Conservation (phyloP, 352 stramenopile genomes). For the Pythium rhizo-oryzae region DNA sequence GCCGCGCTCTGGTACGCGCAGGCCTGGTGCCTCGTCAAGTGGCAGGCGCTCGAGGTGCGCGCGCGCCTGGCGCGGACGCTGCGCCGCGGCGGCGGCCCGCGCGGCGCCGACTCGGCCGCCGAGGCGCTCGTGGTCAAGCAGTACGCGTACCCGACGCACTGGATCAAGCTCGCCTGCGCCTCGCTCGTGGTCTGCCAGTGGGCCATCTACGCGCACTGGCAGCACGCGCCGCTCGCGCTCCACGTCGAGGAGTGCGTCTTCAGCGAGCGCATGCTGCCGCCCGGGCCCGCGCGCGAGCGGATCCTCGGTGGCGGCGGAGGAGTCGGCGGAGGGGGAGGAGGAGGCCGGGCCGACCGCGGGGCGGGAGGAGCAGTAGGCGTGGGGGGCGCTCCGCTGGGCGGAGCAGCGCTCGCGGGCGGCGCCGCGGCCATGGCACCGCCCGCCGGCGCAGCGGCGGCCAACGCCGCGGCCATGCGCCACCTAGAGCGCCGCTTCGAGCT, state of each 20-base stretch:
- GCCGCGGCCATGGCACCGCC: too few relatives aligned
- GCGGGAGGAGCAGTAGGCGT: not conserved
- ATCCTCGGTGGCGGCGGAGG: conserved; percentile 31
- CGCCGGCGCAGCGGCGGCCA: conserved; percentile 14
- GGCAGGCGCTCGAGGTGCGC: conserved; percentile 21
- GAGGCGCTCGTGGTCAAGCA: conserved; percentile 48
- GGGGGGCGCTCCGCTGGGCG: not conserved
- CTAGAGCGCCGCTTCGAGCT: conserved; percentile 73
- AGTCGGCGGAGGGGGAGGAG: conserved; percentile 15
- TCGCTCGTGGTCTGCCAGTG: conserved; percentile 51
- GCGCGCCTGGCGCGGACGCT: conserved; percentile 31
- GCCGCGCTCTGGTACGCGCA: conserved; percentile 24
- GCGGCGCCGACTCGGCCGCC: conserved; percentile 10
- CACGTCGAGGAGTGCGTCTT: conserved; percentile 74
- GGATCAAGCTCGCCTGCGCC: conserved; percentile 58
- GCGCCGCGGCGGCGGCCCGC: conserved; percentile 11
- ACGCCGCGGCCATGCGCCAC: conserved; percentile 40
- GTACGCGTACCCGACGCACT: conserved; percentile 71
- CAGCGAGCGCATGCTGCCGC: conserved; percentile 47
- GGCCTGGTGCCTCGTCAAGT: conserved; percentile 28
- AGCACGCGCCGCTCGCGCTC: conserved; percentile 49
- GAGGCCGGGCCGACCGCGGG: not conserved
- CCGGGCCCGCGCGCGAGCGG: conserved; percentile 25
- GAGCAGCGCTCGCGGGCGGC: not conserved
- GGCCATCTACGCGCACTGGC: conserved; percentile 51